Evolutionary conservation across 495 filamentous ascomycete genomes (phyloP).

Genomic region (Penicillium angulare): DNA sequence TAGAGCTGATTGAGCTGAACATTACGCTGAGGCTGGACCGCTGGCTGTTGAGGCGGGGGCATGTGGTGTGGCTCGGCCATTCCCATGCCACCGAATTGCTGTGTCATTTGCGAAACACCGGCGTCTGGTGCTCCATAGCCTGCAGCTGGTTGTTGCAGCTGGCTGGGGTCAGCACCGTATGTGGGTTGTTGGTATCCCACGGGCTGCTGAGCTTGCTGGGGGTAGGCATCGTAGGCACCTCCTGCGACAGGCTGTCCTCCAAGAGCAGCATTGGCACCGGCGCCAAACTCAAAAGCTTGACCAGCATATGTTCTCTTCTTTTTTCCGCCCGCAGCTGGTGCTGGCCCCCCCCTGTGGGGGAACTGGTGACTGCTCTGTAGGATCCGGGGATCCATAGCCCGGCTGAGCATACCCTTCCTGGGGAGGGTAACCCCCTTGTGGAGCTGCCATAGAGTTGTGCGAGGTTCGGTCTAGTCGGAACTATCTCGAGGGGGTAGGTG

Average conservation of each 20-base stretch:
- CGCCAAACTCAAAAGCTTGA: slow-evolving; percentile 89
- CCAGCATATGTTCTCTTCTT: slow-evolving; percentile 94
- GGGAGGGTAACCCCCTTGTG: slow-evolving; percentile 64
- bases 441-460: slow-evolving; percentile 47
- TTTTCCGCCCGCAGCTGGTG: slow-evolving; percentile 53
- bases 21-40: slow-evolving; percentile 52
- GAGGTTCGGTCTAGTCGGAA: slow-evolving; percentile 10
- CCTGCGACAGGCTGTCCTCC: slow-evolving; percentile 56
- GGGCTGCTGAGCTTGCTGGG: slow-evolving; percentile 48
- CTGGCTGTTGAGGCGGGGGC: slow-evolving; percentile 52
- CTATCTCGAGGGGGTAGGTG: too few species aligned
- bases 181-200: slow-evolving; percentile 54
- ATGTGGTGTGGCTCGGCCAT: slow-evolving; percentile 58
- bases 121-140: slow-evolving; percentile 59
- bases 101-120: slow-evolving; percentile 71
- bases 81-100: slow-evolving; percentile 80
- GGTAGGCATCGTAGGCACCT: slow-evolving; percentile 57
- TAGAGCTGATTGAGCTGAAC: slow-evolving; percentile 80
- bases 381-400: slow-evolving; percentile 42
- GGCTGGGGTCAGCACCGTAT: slow-evolving; percentile 49
- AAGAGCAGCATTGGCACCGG: slow-evolving; percentile 78
- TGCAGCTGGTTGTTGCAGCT: slow-evolving; percentile 57
- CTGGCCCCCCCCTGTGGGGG: slow-evolving; percentile 26
- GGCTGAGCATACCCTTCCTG: slow-evolving; percentile 53
- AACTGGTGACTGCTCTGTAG: slow-evolving; percentile 33